Evolutionary conservation across 192 early-diverging fungal species (phyloP).

Genomic region (Backusella tarrabulga): DNA sequence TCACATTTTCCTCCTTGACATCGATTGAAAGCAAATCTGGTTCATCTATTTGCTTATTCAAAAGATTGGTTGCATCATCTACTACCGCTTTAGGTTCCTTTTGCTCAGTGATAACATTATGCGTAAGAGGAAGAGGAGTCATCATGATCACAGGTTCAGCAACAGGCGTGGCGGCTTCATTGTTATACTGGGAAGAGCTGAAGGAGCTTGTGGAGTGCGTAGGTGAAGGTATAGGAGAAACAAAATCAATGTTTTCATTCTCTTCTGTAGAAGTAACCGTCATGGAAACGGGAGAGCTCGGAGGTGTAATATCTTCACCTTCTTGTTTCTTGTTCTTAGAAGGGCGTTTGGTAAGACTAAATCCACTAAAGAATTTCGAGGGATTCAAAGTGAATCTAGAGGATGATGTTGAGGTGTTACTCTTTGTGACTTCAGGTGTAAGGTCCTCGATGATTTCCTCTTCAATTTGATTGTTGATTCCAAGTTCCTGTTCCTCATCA

Average conservation of each 20-base stretch:
- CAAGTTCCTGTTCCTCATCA: not conserved
- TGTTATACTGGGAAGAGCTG: not conserved
- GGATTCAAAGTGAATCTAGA: not conserved
- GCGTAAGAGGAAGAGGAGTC: not conserved
- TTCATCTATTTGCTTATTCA: not conserved
- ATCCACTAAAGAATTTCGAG: not conserved
- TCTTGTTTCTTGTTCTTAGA: not conserved
- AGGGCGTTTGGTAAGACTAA: not conserved
- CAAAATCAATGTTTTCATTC: constrained; percentile 1
- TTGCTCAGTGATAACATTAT: not conserved
- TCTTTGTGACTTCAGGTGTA: not conserved
- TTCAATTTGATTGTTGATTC: not conserved
- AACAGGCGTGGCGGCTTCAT: not conserved
- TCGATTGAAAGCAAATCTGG: not conserved
- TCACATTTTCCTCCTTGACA: not conserved
- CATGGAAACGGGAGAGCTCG: not conserved
- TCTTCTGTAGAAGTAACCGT: not conserved
- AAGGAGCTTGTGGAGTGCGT: not conserved
- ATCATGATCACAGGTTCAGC: not conserved
- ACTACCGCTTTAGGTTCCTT: not conserved
- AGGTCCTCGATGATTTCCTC: not conserved
- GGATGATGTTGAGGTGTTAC: not conserved
- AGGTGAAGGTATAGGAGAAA: not conserved
- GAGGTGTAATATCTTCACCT: not conserved
- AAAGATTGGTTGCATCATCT: not conserved